Evolutionary conservation across 106 monocot genomes (phyloP).

Genomic region (Triglochin maritima): DNA sequence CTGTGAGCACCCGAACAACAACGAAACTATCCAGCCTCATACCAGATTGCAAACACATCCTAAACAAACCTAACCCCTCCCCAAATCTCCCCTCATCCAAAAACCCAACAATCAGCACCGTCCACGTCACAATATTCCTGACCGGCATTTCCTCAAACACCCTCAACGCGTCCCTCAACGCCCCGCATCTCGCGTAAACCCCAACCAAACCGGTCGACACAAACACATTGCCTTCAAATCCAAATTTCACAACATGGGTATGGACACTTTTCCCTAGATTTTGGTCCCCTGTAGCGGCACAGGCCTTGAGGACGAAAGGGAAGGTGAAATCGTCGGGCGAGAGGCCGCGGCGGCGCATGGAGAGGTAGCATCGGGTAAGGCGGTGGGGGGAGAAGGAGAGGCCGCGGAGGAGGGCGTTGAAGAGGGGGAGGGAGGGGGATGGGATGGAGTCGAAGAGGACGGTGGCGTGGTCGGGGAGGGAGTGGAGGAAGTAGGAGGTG

Average conservation of each 20-base stretch:
- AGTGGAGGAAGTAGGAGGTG: constrained; percentile 25
- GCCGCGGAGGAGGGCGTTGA: constrained; percentile 41
- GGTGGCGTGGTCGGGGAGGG: constrained; percentile 13
- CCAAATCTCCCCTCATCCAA: constrained; percentile 18
- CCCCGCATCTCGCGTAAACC: constrained; percentile 49
- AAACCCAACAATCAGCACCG: constrained; percentile 50
- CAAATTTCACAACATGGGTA: constrained; percentile 39
- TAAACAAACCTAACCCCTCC: constrained; percentile 34
- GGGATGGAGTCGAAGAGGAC: constrained; percentile 15
- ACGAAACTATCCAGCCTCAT: constrained; percentile 53
- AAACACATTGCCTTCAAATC: constrained; percentile 32
- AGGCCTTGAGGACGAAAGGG: constrained; percentile 67
- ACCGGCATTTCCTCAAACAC: constrained; percentile 66
- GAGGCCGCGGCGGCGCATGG: constrained; percentile 30
- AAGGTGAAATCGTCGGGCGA: constrained; percentile 61
- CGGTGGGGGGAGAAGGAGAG: constrained; percentile 19
- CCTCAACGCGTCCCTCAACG: constrained; percentile 22
- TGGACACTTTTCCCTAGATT: constrained; percentile 30
- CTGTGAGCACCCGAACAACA: constrained; percentile 38
- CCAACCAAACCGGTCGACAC: constrained; percentile 41
- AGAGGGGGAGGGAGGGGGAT: constrained; percentile 16
- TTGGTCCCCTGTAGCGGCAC: constrained; percentile 26
- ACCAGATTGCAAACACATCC: constrained; percentile 23
- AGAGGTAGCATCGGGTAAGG: constrained; percentile 14
- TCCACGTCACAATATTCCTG: constrained; percentile 52